Conservation (phyloP, 805 yeast species). For the Cyberlindnera japonica region DNA sequence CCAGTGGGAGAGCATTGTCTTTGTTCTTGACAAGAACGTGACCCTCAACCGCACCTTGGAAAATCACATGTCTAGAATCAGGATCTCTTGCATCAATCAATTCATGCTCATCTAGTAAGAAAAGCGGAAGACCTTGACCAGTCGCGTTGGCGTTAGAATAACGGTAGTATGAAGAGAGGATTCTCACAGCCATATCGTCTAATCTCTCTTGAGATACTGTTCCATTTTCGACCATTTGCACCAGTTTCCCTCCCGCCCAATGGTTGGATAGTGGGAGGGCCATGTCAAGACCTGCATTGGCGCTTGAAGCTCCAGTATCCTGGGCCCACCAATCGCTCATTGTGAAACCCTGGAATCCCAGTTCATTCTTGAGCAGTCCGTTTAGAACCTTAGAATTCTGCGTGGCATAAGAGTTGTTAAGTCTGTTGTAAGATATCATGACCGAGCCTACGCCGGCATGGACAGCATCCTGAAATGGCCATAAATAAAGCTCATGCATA, state of each 20-base stretch:
- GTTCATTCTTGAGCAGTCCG: constrained; percentile 6
- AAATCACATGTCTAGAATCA: constrained; percentile 5
- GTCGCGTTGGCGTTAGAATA: constrained; percentile 7
- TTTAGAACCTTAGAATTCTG: constrained; percentile 10
- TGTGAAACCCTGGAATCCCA: constrained; percentile 11
- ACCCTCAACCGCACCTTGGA: constrained; percentile 13
- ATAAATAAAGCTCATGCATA: constrained; percentile 10
- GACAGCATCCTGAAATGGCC: constrained; percentile 11
- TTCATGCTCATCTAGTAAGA: constrained; percentile 2
- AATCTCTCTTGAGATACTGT: constrained; percentile 8
- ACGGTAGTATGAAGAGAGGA: constrained; percentile 9
- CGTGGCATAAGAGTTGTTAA: constrained; percentile 9
- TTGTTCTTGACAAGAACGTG: constrained; percentile 10
- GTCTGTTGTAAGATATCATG: constrained; percentile 10
- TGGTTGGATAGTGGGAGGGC: constrained; percentile 5
- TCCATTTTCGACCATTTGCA: constrained; percentile 3
- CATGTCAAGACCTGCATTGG: constrained; percentile 9
- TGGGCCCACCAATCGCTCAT: constrained; percentile 10
- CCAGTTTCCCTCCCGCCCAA: constrained; percentile 8
- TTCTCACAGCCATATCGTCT: constrained; percentile 10
- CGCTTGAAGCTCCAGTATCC: constrained; percentile 5
- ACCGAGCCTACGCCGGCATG: constrained; percentile 9
- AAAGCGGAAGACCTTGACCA: constrained; percentile 10
- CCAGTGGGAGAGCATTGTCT: constrained; percentile 7
- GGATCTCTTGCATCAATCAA: constrained; percentile 7